Evolutionary conservation across 2,329 filamentous ascomycete genomes (phyloP).

Genomic region (Claviceps fusiformis): DNA sequence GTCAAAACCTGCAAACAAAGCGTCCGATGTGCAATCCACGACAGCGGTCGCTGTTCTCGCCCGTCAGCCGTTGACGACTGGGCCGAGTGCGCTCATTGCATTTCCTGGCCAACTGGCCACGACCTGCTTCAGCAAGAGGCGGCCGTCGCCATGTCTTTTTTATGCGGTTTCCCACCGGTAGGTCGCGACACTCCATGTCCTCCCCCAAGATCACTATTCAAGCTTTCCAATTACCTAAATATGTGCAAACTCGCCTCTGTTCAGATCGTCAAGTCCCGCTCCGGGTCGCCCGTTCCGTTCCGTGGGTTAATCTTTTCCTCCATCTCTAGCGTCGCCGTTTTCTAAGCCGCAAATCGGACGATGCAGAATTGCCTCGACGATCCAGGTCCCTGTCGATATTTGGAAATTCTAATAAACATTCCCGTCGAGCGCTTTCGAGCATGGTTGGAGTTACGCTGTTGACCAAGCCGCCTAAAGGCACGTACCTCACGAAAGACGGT

Average conservation of each 20-base stretch:
- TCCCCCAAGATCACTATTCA: neutral
- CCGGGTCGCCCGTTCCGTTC: neutral
- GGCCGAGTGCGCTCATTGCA: neutral
- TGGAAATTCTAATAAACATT: constrained; percentile 20
- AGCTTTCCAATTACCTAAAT: neutral
- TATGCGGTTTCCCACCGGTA: constrained; percentile 14
- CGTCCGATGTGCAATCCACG: neutral
- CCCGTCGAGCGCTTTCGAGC: constrained; percentile 15
- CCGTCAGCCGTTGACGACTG: neutral
- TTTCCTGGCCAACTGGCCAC: neutral
- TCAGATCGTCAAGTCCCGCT: neutral
- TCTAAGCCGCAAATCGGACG: constrained; percentile 4
- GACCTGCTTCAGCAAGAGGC: neutral
- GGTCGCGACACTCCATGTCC: neutral
- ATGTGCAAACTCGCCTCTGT: neutral
- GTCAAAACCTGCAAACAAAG: neutral
- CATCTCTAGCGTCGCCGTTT: constrained; percentile 9
- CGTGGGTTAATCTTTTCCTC: constrained; percentile 1
- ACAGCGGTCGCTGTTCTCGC: neutral
- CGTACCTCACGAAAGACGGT: constrained; percentile 13
- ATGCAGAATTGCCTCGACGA: constrained; percentile 15
- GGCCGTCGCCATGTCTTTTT: constrained; percentile 9
- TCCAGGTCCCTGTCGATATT: constrained; percentile 26
- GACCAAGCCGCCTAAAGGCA: constrained; percentile 10
- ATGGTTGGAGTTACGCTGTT: constrained; percentile 22